These are phyloP conservation scores for Cryomyces antarcticus DNA, from an alignment of 495 filamentous ascomycete genomes.

Conservation along the genomic window DNA sequence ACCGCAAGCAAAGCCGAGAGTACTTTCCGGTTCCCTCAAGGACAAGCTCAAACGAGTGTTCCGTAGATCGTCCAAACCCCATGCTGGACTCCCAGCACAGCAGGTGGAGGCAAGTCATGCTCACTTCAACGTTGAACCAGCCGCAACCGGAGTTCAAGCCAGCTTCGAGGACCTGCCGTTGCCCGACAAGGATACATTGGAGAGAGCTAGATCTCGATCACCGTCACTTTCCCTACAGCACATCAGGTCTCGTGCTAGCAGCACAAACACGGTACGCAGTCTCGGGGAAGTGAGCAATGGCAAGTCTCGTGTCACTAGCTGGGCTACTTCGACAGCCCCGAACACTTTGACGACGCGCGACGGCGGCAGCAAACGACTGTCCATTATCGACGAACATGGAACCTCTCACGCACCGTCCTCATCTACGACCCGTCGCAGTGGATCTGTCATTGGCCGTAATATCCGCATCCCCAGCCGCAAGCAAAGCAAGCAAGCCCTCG, in stretches of 20 bases:
- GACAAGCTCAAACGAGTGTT: conserved; percentile 8
- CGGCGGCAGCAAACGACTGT: conserved; percentile 37
- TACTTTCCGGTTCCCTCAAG: conserved; percentile 7
- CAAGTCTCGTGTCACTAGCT: conserved; percentile 51
- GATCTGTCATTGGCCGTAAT: too few relatives aligned
- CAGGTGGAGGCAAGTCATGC: conserved; percentile 7
- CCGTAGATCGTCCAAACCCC: not conserved
- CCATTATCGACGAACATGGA: conserved; percentile 45
- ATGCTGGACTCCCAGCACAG: conserved; percentile 5
- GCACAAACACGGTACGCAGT: too few relatives aligned
- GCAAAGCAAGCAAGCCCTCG: too few relatives aligned
- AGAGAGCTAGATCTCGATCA: not conserved
- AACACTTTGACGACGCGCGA: conserved; percentile 25
- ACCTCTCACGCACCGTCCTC: not conserved
- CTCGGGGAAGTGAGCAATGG: not conserved
- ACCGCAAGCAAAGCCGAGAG: conserved; percentile 1
- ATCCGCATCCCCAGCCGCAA: too few relatives aligned
- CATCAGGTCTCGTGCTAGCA: not conserved
- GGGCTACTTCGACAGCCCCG: conserved; percentile 42
- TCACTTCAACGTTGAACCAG: conserved; percentile 1
- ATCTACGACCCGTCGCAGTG: too few relatives aligned
- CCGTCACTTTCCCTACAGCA: not conserved
- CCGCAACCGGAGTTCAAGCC: not conserved
- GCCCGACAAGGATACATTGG: not conserved
- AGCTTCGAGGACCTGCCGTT: not conserved